These are phyloP conservation scores for Triangularia setosa DNA, from an alignment of 2,329 filamentous ascomycete genomes.

Conservation along the genomic window DNA sequence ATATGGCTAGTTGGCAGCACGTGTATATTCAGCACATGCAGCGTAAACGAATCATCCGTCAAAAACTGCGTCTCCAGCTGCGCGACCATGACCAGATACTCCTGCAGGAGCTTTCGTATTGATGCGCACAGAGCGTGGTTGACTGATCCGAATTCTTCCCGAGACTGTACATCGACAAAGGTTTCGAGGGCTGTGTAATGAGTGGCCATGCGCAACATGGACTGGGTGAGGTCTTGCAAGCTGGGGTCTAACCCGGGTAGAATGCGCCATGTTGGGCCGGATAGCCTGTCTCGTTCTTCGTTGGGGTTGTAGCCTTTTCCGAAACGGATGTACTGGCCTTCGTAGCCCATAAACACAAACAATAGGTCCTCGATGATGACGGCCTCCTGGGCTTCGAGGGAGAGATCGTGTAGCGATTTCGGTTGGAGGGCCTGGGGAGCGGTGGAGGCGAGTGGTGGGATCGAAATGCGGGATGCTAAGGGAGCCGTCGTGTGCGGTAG, in stretches of 20 bases:
- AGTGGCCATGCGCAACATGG: slow-evolving; percentile 90
- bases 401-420: slow-evolving; percentile 63
- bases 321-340: slow-evolving; percentile 95
- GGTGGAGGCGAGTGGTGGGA: slow-evolving; percentile 67
- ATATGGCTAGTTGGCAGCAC: slow-evolving; percentile 87
- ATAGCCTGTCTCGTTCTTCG: slow-evolving; percentile 80
- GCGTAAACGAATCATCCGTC: slow-evolving; percentile 81
- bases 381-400: slow-evolving; percentile 77
- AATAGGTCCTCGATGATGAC: slow-evolving; percentile 85
- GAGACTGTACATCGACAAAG: slow-evolving; percentile 90
- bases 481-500: slow-evolving; percentile 66
- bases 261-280: slow-evolving; percentile 77
- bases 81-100: slow-evolving; percentile 88
- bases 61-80: slow-evolving; percentile 92
- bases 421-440: slow-evolving; percentile 68
- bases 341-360: slow-evolving; percentile 96
- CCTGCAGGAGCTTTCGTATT: slow-evolving; percentile 83
- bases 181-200: slow-evolving; percentile 89
- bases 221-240: slow-evolving; percentile 77
- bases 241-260: slow-evolving; percentile 84
- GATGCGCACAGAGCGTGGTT: slow-evolving; percentile 96
- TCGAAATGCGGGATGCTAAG: slow-evolving; percentile 56
- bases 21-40: slow-evolving; percentile 90
- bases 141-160: slow-evolving; percentile 88
- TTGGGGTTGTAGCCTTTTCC: slow-evolving; percentile 75